Conservation (phyloP, 805 yeast species). For the Tetrapisispora taiwanensis region DNA sequence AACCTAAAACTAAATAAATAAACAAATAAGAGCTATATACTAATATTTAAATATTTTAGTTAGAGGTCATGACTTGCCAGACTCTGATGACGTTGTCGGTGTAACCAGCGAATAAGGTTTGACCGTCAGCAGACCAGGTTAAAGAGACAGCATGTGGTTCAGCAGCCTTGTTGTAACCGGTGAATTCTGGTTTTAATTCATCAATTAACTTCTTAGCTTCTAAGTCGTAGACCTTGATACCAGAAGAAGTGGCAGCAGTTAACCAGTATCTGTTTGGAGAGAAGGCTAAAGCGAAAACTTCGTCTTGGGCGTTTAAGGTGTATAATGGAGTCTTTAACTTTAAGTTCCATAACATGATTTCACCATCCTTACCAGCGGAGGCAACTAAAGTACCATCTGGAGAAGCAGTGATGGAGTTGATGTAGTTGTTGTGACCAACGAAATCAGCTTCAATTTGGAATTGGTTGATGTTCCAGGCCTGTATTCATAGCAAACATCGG, state of each 20-base stretch:
- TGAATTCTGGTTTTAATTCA: conserved; percentile 96
- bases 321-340: conserved; percentile 74
- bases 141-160: conserved; percentile 97
- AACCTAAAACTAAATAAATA: background rate
- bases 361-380: conserved; percentile 99
- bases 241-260: conserved; percentile 97
- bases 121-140: conserved; percentile 99
- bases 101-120: conserved; percentile 99
- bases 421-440: conserved; percentile 99
- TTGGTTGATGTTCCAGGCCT: conserved; percentile 92
- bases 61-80: conserved; percentile 96
- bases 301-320: conserved; percentile 92
- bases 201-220: conserved; percentile 90
- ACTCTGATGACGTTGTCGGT: conserved; percentile 99
- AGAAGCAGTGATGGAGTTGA: conserved; percentile 91
- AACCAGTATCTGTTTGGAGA: conserved; percentile 99
- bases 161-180: conserved; percentile 78
- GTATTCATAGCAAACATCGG: conserved; percentile 9
- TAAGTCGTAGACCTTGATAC: conserved; percentile 96
- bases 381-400: conserved; percentile 99
- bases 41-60: conserved; percentile 15
- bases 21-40: background rate
- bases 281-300: conserved; percentile 97
- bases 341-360: conserved; percentile 96
- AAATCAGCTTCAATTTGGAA: conserved; percentile 87